A percentile compares a stretch with the other conserved stretches of the same genome.
phyloP scores from a whole-genome alignment of 2,329 filamentous ascomycete genomes.

The Pestalotiopsis sp. region DNA sequence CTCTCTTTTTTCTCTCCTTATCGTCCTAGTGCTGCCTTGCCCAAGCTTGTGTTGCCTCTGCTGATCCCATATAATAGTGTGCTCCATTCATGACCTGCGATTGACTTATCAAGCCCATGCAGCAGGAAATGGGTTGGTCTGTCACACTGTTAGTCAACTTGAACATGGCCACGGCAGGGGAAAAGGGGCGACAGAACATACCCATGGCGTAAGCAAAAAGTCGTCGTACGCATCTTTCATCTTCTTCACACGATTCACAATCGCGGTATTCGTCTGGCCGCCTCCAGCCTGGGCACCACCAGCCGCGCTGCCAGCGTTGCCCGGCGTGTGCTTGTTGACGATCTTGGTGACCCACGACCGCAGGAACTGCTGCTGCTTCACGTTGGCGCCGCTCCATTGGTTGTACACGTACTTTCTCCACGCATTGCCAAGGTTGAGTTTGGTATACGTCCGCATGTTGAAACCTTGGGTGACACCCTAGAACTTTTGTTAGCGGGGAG shows the following conservation, averaged over 20 bases:
- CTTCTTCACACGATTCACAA: slow-evolving; percentile 6
- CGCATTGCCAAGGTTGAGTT: not conserved
- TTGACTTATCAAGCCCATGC: not conserved
- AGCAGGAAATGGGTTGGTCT: not conserved
- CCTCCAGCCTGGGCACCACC: not conserved
- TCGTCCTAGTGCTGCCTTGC: too few species aligned
- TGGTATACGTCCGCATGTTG: not conserved
- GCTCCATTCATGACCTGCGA: not conserved
- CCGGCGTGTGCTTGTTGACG: slow-evolving; percentile 1
- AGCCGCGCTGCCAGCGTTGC: slow-evolving; percentile 1
- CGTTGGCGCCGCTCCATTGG: not conserved
- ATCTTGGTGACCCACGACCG: not conserved
- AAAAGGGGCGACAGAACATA: not conserved
- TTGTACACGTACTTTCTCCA: not conserved
- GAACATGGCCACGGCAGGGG: not conserved
- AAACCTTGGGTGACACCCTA: not conserved
- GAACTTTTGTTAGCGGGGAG: not conserved
- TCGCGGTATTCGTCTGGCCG: not conserved
- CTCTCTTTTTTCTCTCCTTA: too few species aligned
- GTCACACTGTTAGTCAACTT: not conserved
- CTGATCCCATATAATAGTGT: too few species aligned
- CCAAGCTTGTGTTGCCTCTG: too few species aligned
- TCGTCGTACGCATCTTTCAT: not conserved
- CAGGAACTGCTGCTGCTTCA: not conserved
- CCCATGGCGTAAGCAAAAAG: slow-evolving; percentile 2